Percentiles rank a stretch among this genome's conserved stretches.
These are phyloP conservation scores for Mortierella sp. DNA, from an alignment of 371 early-diverging fungal genomes.

Conservation along the genomic window DNA sequence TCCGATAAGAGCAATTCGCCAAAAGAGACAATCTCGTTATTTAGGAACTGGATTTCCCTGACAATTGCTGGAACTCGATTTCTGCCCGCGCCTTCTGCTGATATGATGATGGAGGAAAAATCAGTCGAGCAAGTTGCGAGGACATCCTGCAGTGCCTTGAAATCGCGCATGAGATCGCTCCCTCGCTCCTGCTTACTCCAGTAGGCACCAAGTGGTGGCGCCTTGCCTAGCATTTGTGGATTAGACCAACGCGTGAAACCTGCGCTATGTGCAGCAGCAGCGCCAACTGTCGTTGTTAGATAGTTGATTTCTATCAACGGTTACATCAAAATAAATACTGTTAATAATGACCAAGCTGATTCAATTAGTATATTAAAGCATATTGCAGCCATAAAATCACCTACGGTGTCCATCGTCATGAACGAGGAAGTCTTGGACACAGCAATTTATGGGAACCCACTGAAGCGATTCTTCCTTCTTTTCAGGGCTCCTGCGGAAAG, in stretches of 20 bases:
- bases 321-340: not conserved
- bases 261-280: conserved; percentile 45
- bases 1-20: conserved; percentile 25
- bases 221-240: conserved; percentile 10
- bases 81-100: not conserved
- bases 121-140: conserved; percentile 21
- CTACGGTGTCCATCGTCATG: conserved; percentile 44
- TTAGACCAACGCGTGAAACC: conserved; percentile 30
- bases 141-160: conserved; percentile 37
- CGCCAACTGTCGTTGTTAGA: conserved; percentile 47
- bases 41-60: conserved; percentile 44
- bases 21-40: conserved; percentile 33
- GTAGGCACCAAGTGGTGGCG: conserved; percentile 30
- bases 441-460: conserved; percentile 57
- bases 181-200: conserved; percentile 54
- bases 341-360: not conserved
- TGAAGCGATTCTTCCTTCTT: conserved; percentile 55
- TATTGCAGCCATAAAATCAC: not conserved
- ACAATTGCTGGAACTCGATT: conserved; percentile 19
- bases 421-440: conserved; percentile 51
- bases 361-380: not conserved
- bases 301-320: conserved; percentile 43
- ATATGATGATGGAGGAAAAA: conserved; percentile 5
- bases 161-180: conserved; percentile 29
- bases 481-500: conserved; percentile 53